Evolutionary conservation across 805 yeast species (phyloP).

Genomic region (Sungouiozyma ichnusensis): DNA sequence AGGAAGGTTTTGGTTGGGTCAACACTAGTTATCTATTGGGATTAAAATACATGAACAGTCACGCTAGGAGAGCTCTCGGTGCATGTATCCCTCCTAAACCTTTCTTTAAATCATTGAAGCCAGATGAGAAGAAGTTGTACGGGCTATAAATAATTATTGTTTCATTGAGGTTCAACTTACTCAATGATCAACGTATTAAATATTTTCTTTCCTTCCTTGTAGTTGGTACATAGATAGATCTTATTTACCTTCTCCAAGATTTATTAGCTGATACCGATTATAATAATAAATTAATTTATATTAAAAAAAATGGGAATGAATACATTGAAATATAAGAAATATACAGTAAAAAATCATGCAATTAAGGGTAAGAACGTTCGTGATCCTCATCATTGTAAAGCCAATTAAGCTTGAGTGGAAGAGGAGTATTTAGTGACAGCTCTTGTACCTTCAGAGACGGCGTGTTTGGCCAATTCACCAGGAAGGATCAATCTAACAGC

Average conservation of each 20-base stretch:
- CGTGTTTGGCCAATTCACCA: slow-evolving; percentile 97
- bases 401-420: slow-evolving; percentile 32
- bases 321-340: background rate
- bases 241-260: background rate
- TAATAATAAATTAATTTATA: too few relatives aligned
- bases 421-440: slow-evolving; percentile 95
- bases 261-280: too few relatives aligned
- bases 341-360: background rate
- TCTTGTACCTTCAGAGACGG: slow-evolving; percentile 97
- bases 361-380: background rate
- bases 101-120: slow-evolving; percentile 41
- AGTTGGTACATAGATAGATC: background rate
- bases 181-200: too few relatives aligned
- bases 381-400: background rate
- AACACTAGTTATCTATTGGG: slow-evolving; percentile 79
- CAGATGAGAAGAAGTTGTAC: slow-evolving; percentile 32
- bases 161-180: too few relatives aligned
- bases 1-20: slow-evolving; percentile 98
- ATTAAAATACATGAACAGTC: slow-evolving; percentile 49
- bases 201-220: too few relatives aligned
- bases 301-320: background rate
- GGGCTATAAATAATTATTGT: slow-evolving; percentile 19
- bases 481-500: slow-evolving; percentile 97
- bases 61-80: slow-evolving; percentile 69
- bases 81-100: slow-evolving; percentile 63